Evolutionary conservation across 441 rosid species (phyloP).

Genomic region (Gossypium laxum): DNA sequence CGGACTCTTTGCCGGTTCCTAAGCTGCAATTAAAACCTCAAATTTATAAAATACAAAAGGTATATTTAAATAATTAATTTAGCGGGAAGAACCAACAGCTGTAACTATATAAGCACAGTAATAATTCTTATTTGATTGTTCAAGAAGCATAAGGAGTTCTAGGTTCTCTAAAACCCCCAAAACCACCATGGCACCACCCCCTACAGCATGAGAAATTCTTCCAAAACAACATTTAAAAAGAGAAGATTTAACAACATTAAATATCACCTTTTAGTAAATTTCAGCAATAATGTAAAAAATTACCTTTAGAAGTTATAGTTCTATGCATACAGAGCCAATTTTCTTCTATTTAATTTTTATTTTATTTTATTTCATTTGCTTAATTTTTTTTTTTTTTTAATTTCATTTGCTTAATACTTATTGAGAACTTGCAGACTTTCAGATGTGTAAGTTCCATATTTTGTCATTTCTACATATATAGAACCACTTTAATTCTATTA

Average conservation of each 20-base stretch:
- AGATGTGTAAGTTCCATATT: not conserved
- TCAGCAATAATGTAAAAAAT: not conserved
- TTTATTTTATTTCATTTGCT: not conserved
- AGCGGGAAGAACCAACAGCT: not conserved
- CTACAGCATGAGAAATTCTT: not conserved
- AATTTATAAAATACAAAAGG: constrained; percentile 6
- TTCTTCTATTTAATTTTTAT: not conserved
- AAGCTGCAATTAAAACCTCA: constrained; percentile 52
- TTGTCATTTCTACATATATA: not conserved
- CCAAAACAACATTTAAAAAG: not conserved
- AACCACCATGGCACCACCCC: not conserved
- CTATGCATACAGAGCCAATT: not conserved
- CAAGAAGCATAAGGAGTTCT: not conserved
- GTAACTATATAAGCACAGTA: not conserved
- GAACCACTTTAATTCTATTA: not conserved
- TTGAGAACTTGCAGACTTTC: not conserved
- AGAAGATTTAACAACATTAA: not conserved
- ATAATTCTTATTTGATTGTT: not conserved
- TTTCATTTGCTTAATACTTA: not conserved
- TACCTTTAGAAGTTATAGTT: not conserved
- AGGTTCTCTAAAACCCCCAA: not conserved
- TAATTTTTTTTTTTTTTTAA: not conserved
- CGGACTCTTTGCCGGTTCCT: constrained; percentile 96
- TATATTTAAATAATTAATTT: not conserved
- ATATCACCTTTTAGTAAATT: not conserved